A percentile compares a stretch with the other conserved stretches of the same genome.
These are phyloP conservation scores for Moesziomyces globuligerus DNA, from an alignment of 1,284 basidiomycete genomes.

Conservation along the genomic window DNA sequence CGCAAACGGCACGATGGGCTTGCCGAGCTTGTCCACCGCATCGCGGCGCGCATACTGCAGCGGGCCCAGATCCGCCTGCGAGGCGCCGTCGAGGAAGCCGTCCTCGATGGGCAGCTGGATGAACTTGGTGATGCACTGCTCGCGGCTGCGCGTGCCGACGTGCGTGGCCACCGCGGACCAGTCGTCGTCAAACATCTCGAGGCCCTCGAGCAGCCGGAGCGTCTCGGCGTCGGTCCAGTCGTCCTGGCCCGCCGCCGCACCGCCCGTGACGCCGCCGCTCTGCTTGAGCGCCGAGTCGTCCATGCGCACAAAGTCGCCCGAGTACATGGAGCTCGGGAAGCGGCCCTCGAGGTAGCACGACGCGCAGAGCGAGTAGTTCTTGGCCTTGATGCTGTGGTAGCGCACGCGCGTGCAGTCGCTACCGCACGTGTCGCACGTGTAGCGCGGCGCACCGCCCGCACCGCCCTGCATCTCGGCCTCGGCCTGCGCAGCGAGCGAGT, in stretches of 20 bases:
- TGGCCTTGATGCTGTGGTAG: slow-evolving; percentile 88
- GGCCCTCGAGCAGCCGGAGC: slow-evolving; percentile 86
- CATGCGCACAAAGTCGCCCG: slow-evolving; percentile 95
- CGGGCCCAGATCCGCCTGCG: slow-evolving; percentile 74
- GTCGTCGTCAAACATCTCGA: slow-evolving; percentile 98
- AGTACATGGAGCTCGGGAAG: slow-evolving; percentile 95
- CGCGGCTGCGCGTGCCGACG: slow-evolving; percentile 87
- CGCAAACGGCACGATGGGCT: slow-evolving; percentile 77
- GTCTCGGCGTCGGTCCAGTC: slow-evolving; percentile 94
- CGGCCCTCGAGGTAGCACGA: slow-evolving; percentile 92
- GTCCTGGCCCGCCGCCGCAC: slow-evolving; percentile 72
- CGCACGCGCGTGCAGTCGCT: slow-evolving; percentile 87
- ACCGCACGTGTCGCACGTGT: slow-evolving; percentile 92
- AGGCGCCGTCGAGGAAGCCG: slow-evolving; percentile 75
- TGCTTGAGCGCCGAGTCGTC: slow-evolving; percentile 71
- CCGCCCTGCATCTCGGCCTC: slow-evolving; percentile 72
- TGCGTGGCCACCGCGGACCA: slow-evolving; percentile 92
- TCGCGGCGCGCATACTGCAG: slow-evolving; percentile 73
- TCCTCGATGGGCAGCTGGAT: slow-evolving; percentile 97
- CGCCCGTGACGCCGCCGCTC: slow-evolving; percentile 68
- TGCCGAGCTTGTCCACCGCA: slow-evolving; percentile 42
- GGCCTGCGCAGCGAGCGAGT: slow-evolving; percentile 67
- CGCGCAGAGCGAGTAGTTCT: slow-evolving; percentile 77
- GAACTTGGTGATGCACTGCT: slow-evolving; percentile 96
- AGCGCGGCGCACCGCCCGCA: slow-evolving; percentile 70